A percentile compares a stretch with the other conserved stretches of the same genome.
Conservation (phyloP, 306 rosid genomes). For the Medicago arabica region DNA sequence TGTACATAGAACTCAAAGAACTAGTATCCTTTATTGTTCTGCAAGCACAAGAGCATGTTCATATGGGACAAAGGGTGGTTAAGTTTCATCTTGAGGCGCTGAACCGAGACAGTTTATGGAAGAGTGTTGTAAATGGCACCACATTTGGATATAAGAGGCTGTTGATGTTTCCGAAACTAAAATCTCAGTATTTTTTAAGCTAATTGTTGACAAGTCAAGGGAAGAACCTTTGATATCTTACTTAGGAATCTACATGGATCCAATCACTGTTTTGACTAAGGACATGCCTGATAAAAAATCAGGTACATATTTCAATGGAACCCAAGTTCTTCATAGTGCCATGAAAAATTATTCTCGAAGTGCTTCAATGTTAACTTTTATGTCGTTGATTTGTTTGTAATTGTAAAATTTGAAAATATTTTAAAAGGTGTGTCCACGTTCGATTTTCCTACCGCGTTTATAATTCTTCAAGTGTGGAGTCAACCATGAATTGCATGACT, state of each 20-base stretch:
- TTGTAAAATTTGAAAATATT: slow-evolving; percentile 12
- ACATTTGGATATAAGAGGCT: slow-evolving; percentile 82
- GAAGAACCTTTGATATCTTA: slow-evolving; percentile 74
- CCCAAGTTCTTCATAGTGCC: no score
- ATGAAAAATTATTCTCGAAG: no score
- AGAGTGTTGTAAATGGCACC: slow-evolving; percentile 63
- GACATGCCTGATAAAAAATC: slow-evolving; percentile 38
- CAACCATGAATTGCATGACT: no score
- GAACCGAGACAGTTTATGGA: slow-evolving; percentile 58
- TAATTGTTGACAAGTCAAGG: slow-evolving; percentile 68
- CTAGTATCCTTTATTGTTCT: slow-evolving; percentile 72
- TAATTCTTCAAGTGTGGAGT: no score
- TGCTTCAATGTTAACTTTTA: slow-evolving; percentile 45
- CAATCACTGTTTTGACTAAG: slow-evolving; percentile 48
- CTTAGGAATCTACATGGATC: slow-evolving; percentile 71
- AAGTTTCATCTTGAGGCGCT: slow-evolving; percentile 70
- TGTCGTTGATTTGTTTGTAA: not conserved
- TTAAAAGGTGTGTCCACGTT: not conserved
- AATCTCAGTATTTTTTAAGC: slow-evolving; percentile 69
- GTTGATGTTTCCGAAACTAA: slow-evolving; percentile 57
- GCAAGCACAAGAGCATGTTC: slow-evolving; percentile 83
- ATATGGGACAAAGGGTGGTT: slow-evolving; percentile 83
- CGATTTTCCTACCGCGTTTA: no score
- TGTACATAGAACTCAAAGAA: slow-evolving; percentile 65
- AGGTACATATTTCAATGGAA: slow-evolving; percentile 49